Base-by-base conservation (phyloP, 108 stramenopile species). In the Pseudonitzschia pungens region DNA sequence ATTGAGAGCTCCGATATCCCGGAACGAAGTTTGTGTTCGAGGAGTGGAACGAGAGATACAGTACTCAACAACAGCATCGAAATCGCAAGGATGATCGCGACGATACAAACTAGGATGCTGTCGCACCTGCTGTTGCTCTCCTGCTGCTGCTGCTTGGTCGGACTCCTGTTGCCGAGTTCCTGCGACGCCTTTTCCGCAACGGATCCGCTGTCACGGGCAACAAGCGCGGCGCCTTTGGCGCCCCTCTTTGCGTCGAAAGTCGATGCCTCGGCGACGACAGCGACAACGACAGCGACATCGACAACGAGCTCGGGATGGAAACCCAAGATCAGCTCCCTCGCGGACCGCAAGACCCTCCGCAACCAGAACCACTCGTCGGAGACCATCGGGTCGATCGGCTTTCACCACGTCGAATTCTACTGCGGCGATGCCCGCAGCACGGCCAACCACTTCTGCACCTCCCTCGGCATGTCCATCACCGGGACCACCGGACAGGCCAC, bases 341-440 rank as follows among this genome's bases (percentile, higher is more conserved):
- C 74, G 62, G 73, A 73, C 20, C 29, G 73, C 5, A 44, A 40
- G 14, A n/a, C 31, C 22, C 62, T 80, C 24, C 68, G 72, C 29
- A 45, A 54, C 6, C 50, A 63, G 24, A 11, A 42, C 29, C 59
- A 65, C 42, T 29, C 53, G 51, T 62, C 81, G 12, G 86, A 84
- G 44, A 73, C 51, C 40, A 83, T 87, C 50, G 82, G 81, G 54
- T 80, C 83, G 14, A 22, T 80, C 18, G 81, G 78, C 7, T 87
- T 87, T 63, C 86, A 87, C 74, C 86, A 87, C 74, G 72, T 87
- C 14, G 86, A 87, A 75, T 87, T 87, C 73, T 87, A 87, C 73
- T 76, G 82, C 27, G 82, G 84, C 0, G 86, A 87, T 44, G 86
- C 86, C 22, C 56, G 73, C 18, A 81, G 62, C 55, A 72, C 72